Evolutionary conservation across 78 protist species (phyloP).

Genomic region (Dictyostelium brefeldianum): DNA sequence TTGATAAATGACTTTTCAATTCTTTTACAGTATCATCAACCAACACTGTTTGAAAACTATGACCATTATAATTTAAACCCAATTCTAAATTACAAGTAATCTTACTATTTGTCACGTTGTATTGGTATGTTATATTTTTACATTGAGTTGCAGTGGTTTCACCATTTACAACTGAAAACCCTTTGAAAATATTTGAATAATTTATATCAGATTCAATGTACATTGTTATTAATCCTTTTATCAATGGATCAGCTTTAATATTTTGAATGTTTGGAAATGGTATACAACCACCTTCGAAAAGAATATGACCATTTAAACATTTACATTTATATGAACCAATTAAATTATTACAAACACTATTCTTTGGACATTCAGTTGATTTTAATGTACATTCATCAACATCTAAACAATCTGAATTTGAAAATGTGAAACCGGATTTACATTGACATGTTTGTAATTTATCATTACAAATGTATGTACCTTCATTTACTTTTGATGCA

Average conservation of each 20-base stretch:
- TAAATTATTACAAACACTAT: slow-evolving; percentile 3
- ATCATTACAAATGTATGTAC: neutral
- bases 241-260: neutral
- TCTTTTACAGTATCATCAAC: neutral
- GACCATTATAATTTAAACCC: slow-evolving; percentile 1
- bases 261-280: neutral
- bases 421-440: neutral
- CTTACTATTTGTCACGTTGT: neutral
- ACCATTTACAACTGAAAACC: neutral
- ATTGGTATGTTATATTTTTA: neutral
- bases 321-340: slow-evolving; percentile 6
- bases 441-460: neutral
- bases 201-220: neutral
- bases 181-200: slow-evolving; percentile 1
- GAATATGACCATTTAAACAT: neutral
- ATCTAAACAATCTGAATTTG: neutral
- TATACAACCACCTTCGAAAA: neutral
- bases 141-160: neutral
- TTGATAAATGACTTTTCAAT: neutral
- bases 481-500: neutral
- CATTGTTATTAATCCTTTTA: neutral
- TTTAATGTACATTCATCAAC: slow-evolving; percentile 10
- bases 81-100: neutral
- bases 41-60: neutral
- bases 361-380: neutral